Evolutionary conservation across 192 early-diverging fungal genomes (phyloP).

Genomic region (Umbelopsis sp.): DNA sequence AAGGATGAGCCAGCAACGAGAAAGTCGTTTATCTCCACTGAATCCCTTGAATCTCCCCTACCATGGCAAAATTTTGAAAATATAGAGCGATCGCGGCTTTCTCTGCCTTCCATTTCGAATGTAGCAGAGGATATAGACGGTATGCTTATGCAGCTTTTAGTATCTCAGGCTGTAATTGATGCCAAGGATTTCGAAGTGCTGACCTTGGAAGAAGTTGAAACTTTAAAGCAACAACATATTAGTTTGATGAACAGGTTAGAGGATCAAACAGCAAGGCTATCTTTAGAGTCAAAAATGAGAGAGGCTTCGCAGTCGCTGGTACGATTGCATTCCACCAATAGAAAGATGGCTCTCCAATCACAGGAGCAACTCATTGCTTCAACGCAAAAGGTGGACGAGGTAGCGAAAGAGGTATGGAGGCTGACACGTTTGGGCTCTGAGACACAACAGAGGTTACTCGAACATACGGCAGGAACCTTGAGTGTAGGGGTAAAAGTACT

Average conservation of each 20-base stretch:
- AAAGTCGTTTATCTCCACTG: background rate
- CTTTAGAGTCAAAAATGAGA: slow-evolving; percentile 60
- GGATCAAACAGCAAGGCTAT: slow-evolving; percentile 46
- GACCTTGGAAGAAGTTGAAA: slow-evolving; percentile 55
- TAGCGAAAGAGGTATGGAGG: slow-evolving; percentile 52
- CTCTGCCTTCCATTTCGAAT: background rate
- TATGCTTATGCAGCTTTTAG: slow-evolving; percentile 35
- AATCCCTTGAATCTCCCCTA: background rate
- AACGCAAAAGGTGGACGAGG: slow-evolving; percentile 54
- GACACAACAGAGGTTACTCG: slow-evolving; percentile 47
- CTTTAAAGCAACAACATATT: slow-evolving; percentile 57
- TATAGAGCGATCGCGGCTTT: background rate
- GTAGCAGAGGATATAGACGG: slow-evolving; percentile 15
- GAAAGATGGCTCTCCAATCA: slow-evolving; percentile 52
- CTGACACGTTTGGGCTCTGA: slow-evolving; percentile 49
- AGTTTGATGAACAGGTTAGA: slow-evolving; percentile 47
- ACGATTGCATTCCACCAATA: slow-evolving; percentile 46
- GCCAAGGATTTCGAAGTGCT: slow-evolving; percentile 56
- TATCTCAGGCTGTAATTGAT: slow-evolving; percentile 60
- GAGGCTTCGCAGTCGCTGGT: slow-evolving; percentile 60
- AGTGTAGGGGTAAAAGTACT: slow-evolving; percentile 48
- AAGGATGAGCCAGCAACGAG: background rate
- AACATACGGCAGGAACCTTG: slow-evolving; percentile 58
- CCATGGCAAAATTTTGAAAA: slow-evolving; percentile 15
- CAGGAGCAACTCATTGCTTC: slow-evolving; percentile 53